Evolutionary conservation across 1,284 basidiomycete species (phyloP).

Genomic region (Retiboletus flavoniger): DNA sequence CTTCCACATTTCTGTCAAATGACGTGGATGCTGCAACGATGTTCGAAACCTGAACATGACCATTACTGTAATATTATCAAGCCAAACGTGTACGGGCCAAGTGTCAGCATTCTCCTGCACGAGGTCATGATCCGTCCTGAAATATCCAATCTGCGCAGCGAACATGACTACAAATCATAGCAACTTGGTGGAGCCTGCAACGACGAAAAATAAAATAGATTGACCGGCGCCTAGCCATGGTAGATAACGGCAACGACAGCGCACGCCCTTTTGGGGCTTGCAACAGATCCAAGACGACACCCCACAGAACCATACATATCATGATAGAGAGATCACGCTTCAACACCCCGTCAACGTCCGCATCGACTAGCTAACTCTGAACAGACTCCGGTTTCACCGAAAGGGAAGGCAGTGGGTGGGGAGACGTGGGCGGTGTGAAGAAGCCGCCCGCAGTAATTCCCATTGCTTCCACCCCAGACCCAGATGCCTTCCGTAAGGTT

Average conservation of each 20-base stretch:
- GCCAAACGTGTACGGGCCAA: too few relatives aligned
- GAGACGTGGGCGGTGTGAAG: slow-evolving; percentile 55
- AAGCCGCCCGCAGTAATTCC: slow-evolving; percentile 73
- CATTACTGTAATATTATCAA: too few relatives aligned
- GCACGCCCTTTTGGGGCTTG: too few relatives aligned
- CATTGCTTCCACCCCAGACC: slow-evolving; percentile 67
- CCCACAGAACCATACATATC: not conserved
- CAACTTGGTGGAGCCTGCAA: not conserved
- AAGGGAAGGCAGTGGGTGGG: slow-evolving; percentile 31
- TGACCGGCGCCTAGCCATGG: not conserved
- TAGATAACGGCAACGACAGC: too few relatives aligned
- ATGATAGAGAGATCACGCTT: slow-evolving; percentile 2
- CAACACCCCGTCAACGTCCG: too few relatives aligned
- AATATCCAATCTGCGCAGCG: not conserved
- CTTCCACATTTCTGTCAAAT: too few relatives aligned
- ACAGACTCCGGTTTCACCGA: not conserved
- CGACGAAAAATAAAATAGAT: not conserved
- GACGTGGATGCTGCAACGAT: too few relatives aligned
- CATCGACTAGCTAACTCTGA: slow-evolving; percentile 2
- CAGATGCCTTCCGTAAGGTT: slow-evolving; percentile 59
- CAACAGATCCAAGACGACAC: not conserved
- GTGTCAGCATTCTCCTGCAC: too few relatives aligned
- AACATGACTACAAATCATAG: not conserved
- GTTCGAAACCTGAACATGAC: too few relatives aligned
- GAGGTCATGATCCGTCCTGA: not conserved